These are phyloP conservation scores for Ceratocystis cacaofunesta DNA, from an alignment of 2,329 filamentous ascomycete species.

Conservation along the genomic window DNA sequence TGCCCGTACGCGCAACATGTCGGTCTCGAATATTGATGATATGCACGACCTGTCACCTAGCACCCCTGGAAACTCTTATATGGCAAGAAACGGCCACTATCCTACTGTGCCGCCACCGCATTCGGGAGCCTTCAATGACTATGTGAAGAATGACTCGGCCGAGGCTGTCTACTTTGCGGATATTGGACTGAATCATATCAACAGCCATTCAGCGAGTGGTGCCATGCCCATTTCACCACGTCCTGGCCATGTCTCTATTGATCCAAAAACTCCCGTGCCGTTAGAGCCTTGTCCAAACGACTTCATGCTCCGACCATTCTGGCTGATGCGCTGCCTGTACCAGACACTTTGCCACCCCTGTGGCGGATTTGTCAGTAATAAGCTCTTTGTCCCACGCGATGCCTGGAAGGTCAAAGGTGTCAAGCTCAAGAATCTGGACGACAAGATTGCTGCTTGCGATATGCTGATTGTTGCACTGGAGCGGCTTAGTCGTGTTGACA, in stretches of 20 bases:
- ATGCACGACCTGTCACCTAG: conserved; percentile 53
- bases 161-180: conserved; percentile 73
- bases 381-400: conserved; percentile 81
- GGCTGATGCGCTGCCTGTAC: conserved; percentile 90
- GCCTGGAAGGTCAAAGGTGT: conserved; percentile 90
- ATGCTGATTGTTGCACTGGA: conserved; percentile 75
- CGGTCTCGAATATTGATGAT: conserved; percentile 45
- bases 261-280: conserved; percentile 47
- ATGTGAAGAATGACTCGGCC: conserved; percentile 40
- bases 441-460: conserved; percentile 88
- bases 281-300: conserved; percentile 87
- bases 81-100: conserved; percentile 27
- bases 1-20: conserved; percentile 60
- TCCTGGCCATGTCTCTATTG: conserved; percentile 47
- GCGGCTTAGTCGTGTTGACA: conserved; percentile 72
- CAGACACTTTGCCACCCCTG: conserved; percentile 83
- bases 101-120: conserved; percentile 55
- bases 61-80: conserved; percentile 60
- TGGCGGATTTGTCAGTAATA: conserved; percentile 81
- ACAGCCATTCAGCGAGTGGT: conserved; percentile 4
- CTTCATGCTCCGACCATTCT: conserved; percentile 82
- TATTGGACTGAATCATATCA: conserved; percentile 50
- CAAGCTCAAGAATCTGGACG: conserved; percentile 79
- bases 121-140: conserved; percentile 45
- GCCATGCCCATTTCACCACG: conserved; percentile 25